phyloP scores from a whole-genome alignment of 768 basidiomycete genomes.

The Agrocybe pediades region DNA sequence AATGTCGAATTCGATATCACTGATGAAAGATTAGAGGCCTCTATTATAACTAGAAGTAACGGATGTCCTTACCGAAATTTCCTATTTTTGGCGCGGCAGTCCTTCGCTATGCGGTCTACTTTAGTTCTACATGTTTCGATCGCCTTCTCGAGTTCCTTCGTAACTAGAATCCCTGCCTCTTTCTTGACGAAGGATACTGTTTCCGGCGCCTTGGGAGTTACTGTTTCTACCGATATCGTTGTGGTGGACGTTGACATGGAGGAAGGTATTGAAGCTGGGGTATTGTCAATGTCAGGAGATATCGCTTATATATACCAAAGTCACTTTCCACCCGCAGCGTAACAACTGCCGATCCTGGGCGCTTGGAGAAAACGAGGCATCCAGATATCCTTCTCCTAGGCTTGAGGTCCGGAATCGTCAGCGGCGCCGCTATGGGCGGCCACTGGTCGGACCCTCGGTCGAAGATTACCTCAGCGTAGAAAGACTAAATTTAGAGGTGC shows the following conservation, averaged over 20 bases:
- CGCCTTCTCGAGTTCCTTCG: slow-evolving; percentile 50
- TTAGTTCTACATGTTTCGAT: slow-evolving; percentile 46
- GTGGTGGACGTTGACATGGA: background rate
- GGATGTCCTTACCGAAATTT: slow-evolving; percentile 44
- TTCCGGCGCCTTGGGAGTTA: slow-evolving; percentile 10
- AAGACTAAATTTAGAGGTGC: too few relatives aligned
- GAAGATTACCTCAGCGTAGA: too few relatives aligned
- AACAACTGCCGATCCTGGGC: too few relatives aligned
- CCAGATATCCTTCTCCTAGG: too few relatives aligned
- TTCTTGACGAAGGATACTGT: slow-evolving; percentile 30
- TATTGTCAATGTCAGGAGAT: too few relatives aligned
- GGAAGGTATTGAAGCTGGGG: background rate
- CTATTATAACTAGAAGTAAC: background rate
- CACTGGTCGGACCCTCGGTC: too few relatives aligned
- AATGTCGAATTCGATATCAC: slow-evolving; percentile 52
- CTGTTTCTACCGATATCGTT: slow-evolving; percentile 8
- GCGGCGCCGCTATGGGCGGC: too few relatives aligned
- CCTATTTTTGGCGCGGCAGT: slow-evolving; percentile 47
- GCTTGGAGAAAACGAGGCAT: too few relatives aligned
- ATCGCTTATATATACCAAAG: too few relatives aligned
- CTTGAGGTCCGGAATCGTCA: too few relatives aligned
- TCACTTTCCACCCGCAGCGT: too few relatives aligned
- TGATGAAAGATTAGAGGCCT: background rate
- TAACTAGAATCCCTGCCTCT: slow-evolving; percentile 46
- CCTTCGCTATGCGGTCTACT: slow-evolving; percentile 45